Evolutionary conservation across 2,329 filamentous ascomycete genomes (phyloP).

Genomic region (Pseudocercospora fuligena): DNA sequence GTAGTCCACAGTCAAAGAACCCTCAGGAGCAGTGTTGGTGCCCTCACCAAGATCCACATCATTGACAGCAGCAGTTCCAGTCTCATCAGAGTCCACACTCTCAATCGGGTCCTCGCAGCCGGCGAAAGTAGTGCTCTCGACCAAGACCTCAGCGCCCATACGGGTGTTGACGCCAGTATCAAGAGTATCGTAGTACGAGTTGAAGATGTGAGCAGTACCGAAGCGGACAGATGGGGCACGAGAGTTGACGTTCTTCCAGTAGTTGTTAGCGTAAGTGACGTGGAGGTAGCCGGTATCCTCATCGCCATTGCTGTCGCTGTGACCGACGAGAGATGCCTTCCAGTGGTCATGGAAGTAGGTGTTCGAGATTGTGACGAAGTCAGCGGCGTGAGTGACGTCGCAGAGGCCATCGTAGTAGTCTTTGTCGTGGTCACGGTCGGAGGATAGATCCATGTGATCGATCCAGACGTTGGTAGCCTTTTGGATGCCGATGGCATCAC

Average conservation of each 20-base stretch:
- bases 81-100: conserved; percentile 38
- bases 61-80: conserved; percentile 44
- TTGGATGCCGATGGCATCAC: conserved; percentile 60
- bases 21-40: conserved; percentile 40
- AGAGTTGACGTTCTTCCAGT: conserved; percentile 67
- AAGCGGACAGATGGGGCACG: conserved; percentile 68
- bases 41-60: conserved; percentile 48
- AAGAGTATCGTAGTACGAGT: conserved; percentile 53
- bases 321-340: conserved; percentile 65
- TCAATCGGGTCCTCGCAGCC: conserved; percentile 43
- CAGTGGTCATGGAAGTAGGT: conserved; percentile 63
- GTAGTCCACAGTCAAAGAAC: conserved; percentile 45
- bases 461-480: conserved; percentile 62
- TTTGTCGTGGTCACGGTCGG: conserved; percentile 64
- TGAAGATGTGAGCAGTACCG: conserved; percentile 67
- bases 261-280: conserved; percentile 71
- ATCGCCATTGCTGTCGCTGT: conserved; percentile 62
- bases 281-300: conserved; percentile 67
- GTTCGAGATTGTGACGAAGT: conserved; percentile 62
- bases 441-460: conserved; percentile 69
- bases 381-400: conserved; percentile 66
- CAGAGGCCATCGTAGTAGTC: conserved; percentile 71
- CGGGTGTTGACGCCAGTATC: conserved; percentile 50
- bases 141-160: conserved; percentile 49
- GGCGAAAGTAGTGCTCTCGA: conserved; percentile 48